Base-by-base conservation (phyloP, 345 rosid species). In the Draba incana region DNA sequence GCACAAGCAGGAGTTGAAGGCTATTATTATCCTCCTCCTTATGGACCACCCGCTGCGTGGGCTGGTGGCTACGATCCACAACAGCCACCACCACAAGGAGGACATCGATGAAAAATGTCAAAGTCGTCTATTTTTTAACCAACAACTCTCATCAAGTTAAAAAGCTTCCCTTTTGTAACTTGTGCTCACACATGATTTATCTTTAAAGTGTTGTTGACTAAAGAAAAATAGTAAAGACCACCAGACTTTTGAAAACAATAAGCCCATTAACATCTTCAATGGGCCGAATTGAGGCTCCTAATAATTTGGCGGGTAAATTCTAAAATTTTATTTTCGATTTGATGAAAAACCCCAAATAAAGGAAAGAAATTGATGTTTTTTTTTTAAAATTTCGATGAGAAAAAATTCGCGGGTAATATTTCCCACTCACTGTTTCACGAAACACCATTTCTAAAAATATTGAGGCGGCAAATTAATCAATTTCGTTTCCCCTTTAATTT, bases 51-150 rank as follows among this genome's bases (percentile, higher is more conserved):
- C 5, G 78, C 91, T 74, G 81, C 78, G 55, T 72, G 92, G 66
- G 82, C 89, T 85, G 89, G 82, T 78, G 86, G 82, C 67, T 86
- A 85, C 71, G 92, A 88, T 74, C 74, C 76, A 72, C 90, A 82
- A 4, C 69, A n/a, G 28, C 63, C 15, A 27, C 64, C 43, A 35
- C 27, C 67, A 45, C 73, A 60, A 66, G 77, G 96, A 61, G 75
- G 97, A 38, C 97, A 82, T 78, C 62, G 83, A 79, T 90, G 88
- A 83, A 81, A 28, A 16, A 23, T 7, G 52, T 12, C n/a, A 9
- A 16, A 70, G 39, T 53, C 28, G 10, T 52, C 27, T 10, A 52
- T n/a, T n/a, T 51, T 16, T 23, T 42, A 12, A 0, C 45, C 5
- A 33, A 20, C 61, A 33, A 31, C 10, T 37, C 24, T 57, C 70